Evolutionary conservation across 257 asterid genomes (phyloP).

Genomic region (Orobanche coerulescens): DNA sequence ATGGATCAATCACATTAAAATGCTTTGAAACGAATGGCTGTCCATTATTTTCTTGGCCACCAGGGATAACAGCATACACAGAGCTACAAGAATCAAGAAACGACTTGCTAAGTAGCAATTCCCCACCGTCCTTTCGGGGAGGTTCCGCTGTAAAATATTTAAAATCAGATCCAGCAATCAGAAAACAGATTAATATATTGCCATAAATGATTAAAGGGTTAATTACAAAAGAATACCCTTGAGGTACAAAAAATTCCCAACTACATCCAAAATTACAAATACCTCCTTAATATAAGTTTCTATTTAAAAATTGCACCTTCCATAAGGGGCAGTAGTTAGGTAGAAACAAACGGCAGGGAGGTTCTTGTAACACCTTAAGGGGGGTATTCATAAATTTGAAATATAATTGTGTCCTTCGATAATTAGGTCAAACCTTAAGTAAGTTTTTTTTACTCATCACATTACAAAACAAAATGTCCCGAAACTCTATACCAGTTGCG

Average conservation of each 20-base stretch:
- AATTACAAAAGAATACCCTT: neutral
- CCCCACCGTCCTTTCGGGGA: slow-evolving; percentile 85
- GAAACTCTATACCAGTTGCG: slow-evolving; percentile 51
- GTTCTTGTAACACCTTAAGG: neutral
- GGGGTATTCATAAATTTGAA: neutral
- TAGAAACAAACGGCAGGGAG: neutral
- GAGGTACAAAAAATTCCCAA: neutral
- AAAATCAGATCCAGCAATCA: slow-evolving; percentile 21
- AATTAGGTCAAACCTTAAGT: neutral
- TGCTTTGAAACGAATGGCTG: slow-evolving; percentile 81
- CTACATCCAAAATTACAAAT: neutral
- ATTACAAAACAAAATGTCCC: neutral
- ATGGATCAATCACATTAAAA: slow-evolving; percentile 94
- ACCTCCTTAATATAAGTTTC: neutral
- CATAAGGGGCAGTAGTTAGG: neutral
- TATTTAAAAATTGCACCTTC: neutral
- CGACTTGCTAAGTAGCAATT: slow-evolving; percentile 79
- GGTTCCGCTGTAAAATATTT: slow-evolving; percentile 53
- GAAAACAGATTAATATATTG: slow-evolving; percentile 6
- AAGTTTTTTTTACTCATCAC: neutral
- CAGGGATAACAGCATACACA: slow-evolving; percentile 85
- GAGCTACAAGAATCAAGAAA: slow-evolving; percentile 90
- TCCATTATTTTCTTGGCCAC: slow-evolving; percentile 80
- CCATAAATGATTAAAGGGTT: neutral
- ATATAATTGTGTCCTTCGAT: neutral